These are phyloP conservation scores for Aleurites moluccanus DNA, from an alignment of 441 rosid genomes.

Conservation along the genomic window DNA sequence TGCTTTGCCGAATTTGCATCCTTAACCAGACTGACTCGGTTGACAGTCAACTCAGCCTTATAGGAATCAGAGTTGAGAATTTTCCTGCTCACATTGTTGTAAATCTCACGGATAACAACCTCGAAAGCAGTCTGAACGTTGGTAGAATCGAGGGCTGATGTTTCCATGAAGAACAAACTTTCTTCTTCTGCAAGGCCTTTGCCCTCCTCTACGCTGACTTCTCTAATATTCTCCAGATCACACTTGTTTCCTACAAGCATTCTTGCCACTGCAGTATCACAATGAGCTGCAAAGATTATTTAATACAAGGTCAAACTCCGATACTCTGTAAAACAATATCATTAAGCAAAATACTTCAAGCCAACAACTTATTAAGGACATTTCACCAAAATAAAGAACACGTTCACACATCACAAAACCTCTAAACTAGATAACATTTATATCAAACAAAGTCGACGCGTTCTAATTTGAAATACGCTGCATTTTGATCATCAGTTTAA, in stretches of 20 bases:
- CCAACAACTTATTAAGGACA: too few relatives aligned
- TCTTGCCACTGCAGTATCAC: slow-evolving; percentile 65
- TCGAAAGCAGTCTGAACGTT: slow-evolving; percentile 88
- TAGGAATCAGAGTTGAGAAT: slow-evolving; percentile 78
- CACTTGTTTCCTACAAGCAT: slow-evolving; percentile 97
- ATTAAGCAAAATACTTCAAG: neutral
- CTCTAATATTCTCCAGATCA: slow-evolving; percentile 78
- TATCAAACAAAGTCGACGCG: too few relatives aligned
- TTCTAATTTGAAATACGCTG: too few relatives aligned
- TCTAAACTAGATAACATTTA: too few relatives aligned
- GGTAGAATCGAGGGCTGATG: slow-evolving; percentile 81
- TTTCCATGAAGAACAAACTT: slow-evolving; percentile 90
- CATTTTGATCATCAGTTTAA: too few relatives aligned
- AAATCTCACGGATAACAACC: slow-evolving; percentile 80
- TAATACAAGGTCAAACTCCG: neutral
- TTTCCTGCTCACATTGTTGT: slow-evolving; percentile 69
- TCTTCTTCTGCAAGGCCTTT: slow-evolving; percentile 75
- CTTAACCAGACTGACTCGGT: slow-evolving; percentile 65
- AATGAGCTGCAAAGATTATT: slow-evolving; percentile 56
- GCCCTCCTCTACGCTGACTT: slow-evolving; percentile 71
- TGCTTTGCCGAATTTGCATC: slow-evolving; percentile 37
- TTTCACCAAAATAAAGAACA: too few relatives aligned
- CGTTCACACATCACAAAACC: too few relatives aligned
- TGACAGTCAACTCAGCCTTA: slow-evolving; percentile 72
- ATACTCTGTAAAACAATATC: neutral